phyloP scores from a whole-genome alignment of 768 basidiomycete genomes.

The Lactarius psammicola region DNA sequence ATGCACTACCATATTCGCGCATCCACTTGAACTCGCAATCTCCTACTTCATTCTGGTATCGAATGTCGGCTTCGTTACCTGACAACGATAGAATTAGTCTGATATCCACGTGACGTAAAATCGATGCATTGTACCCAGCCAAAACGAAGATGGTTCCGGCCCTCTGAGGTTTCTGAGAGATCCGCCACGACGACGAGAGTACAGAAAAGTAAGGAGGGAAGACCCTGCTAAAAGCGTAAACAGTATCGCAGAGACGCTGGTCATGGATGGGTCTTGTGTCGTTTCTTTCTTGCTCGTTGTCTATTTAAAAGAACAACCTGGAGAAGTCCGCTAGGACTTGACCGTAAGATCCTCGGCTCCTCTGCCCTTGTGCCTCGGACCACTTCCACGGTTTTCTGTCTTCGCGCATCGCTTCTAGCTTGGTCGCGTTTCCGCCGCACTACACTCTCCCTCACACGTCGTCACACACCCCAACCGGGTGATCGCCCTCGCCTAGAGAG shows the following conservation, averaged over 20 bases:
- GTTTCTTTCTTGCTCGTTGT: not conserved
- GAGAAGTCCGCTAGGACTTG: not conserved
- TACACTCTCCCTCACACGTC: no score
- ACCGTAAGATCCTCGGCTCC: not conserved
- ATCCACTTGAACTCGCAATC: conserved; percentile 28
- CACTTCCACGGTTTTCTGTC: no score
- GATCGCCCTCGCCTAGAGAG: no score
- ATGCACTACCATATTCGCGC: conserved; percentile 29
- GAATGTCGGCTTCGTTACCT: not conserved
- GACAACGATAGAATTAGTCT: not conserved
- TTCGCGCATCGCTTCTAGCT: no score
- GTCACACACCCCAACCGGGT: no score
- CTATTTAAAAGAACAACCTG: not conserved
- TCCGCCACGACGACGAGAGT: not conserved
- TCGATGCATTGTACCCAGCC: not conserved
- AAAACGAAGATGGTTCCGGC: not conserved
- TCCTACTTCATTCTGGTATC: conserved; percentile 27
- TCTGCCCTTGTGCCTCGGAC: no score
- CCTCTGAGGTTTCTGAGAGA: not conserved
- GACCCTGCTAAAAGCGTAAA: not conserved
- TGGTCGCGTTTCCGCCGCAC: no score
- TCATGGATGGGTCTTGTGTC: not conserved
- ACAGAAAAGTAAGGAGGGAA: not conserved
- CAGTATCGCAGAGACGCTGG: not conserved
- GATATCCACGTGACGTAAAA: not conserved